Conservation (phyloP, 345 rosid species). For the Eucalyptus sp. region DNA sequence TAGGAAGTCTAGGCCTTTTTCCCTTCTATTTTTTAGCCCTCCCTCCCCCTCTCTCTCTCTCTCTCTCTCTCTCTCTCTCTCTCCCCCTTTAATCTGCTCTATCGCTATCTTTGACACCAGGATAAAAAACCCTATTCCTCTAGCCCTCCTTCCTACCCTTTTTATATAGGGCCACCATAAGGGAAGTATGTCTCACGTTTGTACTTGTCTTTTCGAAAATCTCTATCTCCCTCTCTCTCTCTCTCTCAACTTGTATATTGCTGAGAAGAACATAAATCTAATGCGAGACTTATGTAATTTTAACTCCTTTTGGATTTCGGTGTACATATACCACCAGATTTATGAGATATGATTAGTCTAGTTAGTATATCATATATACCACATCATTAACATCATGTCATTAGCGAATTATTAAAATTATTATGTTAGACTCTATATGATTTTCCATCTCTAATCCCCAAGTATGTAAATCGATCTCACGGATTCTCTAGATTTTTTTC, state of each 20-base stretch:
- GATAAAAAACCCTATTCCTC: conserved; percentile 35
- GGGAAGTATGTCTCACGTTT: neutral
- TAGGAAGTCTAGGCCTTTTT: neutral
- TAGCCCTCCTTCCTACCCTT: neutral
- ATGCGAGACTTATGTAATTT: neutral
- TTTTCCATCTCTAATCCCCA: neutral
- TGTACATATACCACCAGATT: neutral
- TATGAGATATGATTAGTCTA: neutral
- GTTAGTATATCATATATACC: neutral
- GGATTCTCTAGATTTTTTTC: neutral
- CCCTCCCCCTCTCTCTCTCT: conserved; percentile 2
- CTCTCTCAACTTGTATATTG: neutral
- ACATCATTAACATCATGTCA: neutral
- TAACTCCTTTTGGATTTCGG: neutral
- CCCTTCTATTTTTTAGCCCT: neutral
- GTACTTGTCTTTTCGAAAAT: neutral
- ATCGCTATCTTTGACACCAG: conserved; percentile 9
- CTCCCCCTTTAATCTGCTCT: neutral
- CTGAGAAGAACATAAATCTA: neutral
- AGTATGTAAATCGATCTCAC: neutral
- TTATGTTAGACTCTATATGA: neutral
- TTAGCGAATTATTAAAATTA: neutral
- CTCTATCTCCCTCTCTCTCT: neutral
- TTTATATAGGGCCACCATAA: conserved; percentile 46
- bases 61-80: neutral